Evolutionary conservation across 2,329 filamentous ascomycete species (phyloP).

Genomic region (Colletotrichum tamarilloi): DNA sequence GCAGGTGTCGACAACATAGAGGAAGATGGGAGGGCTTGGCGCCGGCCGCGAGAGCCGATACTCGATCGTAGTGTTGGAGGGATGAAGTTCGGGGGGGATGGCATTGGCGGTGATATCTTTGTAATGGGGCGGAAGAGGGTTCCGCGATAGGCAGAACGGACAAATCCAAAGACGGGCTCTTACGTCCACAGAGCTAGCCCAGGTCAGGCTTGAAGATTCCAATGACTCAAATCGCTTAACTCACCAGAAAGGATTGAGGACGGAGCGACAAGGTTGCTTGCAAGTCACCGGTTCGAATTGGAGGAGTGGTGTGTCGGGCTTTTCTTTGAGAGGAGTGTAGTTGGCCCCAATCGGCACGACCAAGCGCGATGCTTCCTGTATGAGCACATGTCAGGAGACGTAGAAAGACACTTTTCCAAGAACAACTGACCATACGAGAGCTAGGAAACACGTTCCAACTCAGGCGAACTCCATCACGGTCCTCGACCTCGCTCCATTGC

Average conservation of each 20-base stretch:
- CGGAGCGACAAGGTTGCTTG: constrained; percentile 94
- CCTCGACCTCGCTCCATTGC: constrained; percentile 96
- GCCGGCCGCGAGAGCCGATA: constrained; percentile 84
- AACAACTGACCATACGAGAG: constrained; percentile 84
- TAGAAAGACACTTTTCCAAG: constrained; percentile 3
- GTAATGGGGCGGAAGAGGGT: constrained; percentile 86
- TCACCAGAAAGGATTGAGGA: constrained; percentile 97
- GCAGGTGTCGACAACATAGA: constrained; percentile 89
- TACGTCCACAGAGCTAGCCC: constrained; percentile 79
- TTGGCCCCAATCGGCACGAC: constrained; percentile 96
- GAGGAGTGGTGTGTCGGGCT: constrained; percentile 86
- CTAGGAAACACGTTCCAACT: constrained; percentile 99
- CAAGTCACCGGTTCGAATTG: constrained; percentile 98
- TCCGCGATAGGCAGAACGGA: constrained; percentile 86
- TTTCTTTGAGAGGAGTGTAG: constrained; percentile 96
- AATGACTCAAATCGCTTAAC: constrained; percentile 40
- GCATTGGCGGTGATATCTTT: constrained; percentile 88
- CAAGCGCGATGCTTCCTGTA: constrained; percentile 88
- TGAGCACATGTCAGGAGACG: constrained; percentile 38
- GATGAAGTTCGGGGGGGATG: constrained; percentile 86
- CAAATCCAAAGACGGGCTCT: constrained; percentile 89
- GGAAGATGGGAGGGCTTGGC: constrained; percentile 86
- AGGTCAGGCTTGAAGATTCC: constrained; percentile 12
- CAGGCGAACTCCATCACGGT: constrained; percentile 92
- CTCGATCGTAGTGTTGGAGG: constrained; percentile 88